Evolutionary conservation across 2,329 filamentous ascomycete genomes (phyloP).

Genomic region (Botrytis hyacinthi): DNA sequence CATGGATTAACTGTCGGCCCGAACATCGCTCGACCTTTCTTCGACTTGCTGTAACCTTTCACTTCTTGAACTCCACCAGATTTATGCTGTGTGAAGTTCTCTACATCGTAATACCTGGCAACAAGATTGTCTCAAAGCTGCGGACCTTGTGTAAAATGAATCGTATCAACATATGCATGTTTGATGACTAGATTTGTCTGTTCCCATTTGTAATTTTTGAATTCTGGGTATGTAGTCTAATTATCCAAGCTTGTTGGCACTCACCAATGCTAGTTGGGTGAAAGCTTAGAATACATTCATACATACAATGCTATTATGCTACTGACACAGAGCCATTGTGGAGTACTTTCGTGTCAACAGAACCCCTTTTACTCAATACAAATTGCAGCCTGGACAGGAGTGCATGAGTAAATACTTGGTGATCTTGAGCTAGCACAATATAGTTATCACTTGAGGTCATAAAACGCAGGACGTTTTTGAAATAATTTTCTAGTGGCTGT

Average conservation of each 20-base stretch:
- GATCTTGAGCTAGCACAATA: neutral
- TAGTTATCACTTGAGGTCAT: neutral
- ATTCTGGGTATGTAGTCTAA: neutral
- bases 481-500: neutral
- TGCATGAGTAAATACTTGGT: neutral
- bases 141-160: neutral
- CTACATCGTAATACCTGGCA: neutral
- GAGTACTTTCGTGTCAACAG: neutral
- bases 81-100: slow-evolving; percentile 11
- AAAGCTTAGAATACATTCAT: neutral
- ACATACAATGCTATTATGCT: neutral
- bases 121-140: neutral
- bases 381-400: neutral
- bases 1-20: slow-evolving; percentile 3
- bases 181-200: neutral
- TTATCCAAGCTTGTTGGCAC: neutral
- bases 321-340: neutral
- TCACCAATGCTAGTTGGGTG: neutral
- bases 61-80: slow-evolving; percentile 3
- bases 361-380: neutral
- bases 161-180: neutral
- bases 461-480: neutral
- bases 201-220: neutral
- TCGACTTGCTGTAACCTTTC: neutral
- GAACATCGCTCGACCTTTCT: neutral